phyloP scores from a whole-genome alignment of 768 basidiomycete species.

The Auriscalpium microsporum region DNA sequence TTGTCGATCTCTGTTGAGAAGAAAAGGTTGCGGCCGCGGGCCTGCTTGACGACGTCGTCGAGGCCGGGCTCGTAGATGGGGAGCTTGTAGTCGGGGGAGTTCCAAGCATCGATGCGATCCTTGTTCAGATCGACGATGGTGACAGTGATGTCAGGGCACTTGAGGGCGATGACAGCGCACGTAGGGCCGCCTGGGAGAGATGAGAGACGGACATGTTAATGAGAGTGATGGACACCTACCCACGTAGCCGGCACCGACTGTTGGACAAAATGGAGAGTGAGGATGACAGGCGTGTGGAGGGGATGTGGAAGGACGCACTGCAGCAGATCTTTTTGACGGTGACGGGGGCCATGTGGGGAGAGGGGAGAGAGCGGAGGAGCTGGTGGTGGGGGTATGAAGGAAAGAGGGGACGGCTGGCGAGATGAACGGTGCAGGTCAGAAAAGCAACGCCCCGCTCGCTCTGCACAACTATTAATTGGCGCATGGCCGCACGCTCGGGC shows the following conservation, averaged over 20 bases:
- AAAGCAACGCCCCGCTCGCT: not conserved
- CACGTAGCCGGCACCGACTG: slow-evolving; percentile 90
- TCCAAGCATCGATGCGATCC: slow-evolving; percentile 94
- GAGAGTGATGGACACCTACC: slow-evolving; percentile 39
- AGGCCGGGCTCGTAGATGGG: slow-evolving; percentile 99
- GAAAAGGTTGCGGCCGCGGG: slow-evolving; percentile 92
- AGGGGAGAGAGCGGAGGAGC: slow-evolving; percentile 13
- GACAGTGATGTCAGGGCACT: slow-evolving; percentile 87
- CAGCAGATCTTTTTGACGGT: slow-evolving; percentile 80
- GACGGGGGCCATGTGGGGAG: slow-evolving; percentile 39
- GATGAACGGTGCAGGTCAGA: not conserved
- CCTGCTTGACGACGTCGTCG: slow-evolving; percentile 77
- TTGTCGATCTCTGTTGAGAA: slow-evolving; percentile 94
- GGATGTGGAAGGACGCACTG: slow-evolving; percentile 46
- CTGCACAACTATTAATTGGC: not conserved
- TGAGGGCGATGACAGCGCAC: slow-evolving; percentile 89
- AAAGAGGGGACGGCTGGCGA: too few species aligned
- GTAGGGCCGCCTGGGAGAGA: slow-evolving; percentile 75
- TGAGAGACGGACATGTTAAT: not conserved
- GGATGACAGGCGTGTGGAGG: not conserved
- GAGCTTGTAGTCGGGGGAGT: slow-evolving; percentile 70
- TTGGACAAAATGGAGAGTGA: slow-evolving; percentile 11
- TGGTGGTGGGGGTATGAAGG: not conserved
- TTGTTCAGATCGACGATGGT: slow-evolving; percentile 98
- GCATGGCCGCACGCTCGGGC: too few species aligned